phyloP scores from a whole-genome alignment of 202 grass and related monocot species.

The Saccharum hybrid region DNA sequence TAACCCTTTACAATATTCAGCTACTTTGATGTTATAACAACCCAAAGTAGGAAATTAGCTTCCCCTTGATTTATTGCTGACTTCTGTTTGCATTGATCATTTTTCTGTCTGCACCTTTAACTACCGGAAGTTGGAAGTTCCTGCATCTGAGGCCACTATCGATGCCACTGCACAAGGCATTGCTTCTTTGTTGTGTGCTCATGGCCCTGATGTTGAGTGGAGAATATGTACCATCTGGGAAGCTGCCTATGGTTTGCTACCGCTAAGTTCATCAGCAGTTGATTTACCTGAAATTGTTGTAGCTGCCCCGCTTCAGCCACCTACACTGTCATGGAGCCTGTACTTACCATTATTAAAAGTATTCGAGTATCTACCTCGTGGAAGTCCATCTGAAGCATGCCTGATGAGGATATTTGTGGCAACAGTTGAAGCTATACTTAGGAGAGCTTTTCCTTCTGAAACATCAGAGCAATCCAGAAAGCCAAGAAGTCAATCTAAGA shows the following conservation, averaged over 20 bases:
- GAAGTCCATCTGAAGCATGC: conserved; percentile 94
- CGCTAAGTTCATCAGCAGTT: conserved; percentile 90
- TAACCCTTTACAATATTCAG: neutral
- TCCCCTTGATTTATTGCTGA: conserved; percentile 13
- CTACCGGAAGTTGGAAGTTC: conserved; percentile 72
- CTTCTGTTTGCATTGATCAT: conserved; percentile 29
- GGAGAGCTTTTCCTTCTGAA: conserved; percentile 85
- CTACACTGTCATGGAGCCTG: conserved; percentile 72
- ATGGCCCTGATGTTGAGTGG: conserved; percentile 99
- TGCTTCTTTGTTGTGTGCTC: conserved; percentile 93
- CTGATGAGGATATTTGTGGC: conserved; percentile 99
- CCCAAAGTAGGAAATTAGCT: conserved; percentile 24
- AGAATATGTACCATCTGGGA: conserved; percentile 99
- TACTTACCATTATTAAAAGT: conserved; percentile 82
- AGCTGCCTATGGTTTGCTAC: conserved; percentile 94
- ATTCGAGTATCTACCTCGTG: conserved; percentile 70
- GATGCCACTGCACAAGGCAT: conserved; percentile 99
- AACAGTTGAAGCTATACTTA: conserved; percentile 96
- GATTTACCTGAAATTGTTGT: conserved; percentile 87
- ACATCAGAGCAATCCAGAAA: conserved; percentile 61
- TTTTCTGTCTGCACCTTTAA: conserved; percentile 40
- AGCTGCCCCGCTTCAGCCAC: conserved; percentile 78
- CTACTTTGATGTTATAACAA: conserved; percentile 13
- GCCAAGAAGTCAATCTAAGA: conserved; percentile 75
- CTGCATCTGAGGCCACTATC: conserved; percentile 89